Base-by-base conservation (phyloP, 2,329 filamentous ascomycete genomes). In the Fusarium sp. region DNA sequence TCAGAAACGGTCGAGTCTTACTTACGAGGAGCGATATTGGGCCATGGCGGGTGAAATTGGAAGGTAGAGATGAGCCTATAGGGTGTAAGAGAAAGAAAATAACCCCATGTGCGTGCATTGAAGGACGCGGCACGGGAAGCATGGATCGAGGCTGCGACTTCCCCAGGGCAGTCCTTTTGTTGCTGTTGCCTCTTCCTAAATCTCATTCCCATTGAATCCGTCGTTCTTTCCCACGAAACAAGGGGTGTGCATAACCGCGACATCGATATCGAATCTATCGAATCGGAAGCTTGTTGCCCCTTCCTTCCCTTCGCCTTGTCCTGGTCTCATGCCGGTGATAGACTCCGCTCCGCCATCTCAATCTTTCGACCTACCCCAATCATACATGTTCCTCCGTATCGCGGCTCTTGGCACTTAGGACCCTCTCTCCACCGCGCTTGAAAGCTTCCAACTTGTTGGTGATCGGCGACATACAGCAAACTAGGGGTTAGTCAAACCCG, bases 331-430 rank as follows among this genome's bases (percentile, higher is more conserved):
- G 46, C 58, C 42, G 46, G 54, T 52, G 57, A 63, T 68, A 38
- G 52, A 42, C 61, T 70, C 60, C 49, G 62, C 63, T 62, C 48
- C 64, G 66, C 64, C 50, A 70, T 60, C 50, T 50, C 55, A 53
- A 18, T 46, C 56, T 50, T 71, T 71, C 23, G 57, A 69, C 69
- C 69, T 74, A 71, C 73, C 69, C 60, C 66, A 71, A 67, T 64
- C 64, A 66, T 66, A 71, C 71, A 65, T 75, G 67, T 69, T 57
- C 65, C 60, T 75, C 69, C 69, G 67, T 73, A 64, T 74, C 60
- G 60, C 60, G 54, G 49, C 55, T 71, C 70, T 73, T 69, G 70
- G 71, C 70, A 54, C 44, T 63, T 52, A 61, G 50, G 64, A 40
- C 40, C 57, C 48, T 71, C 67, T 67, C 69, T 57, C 66, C 69